Evolutionary conservation across 257 asterid species (phyloP).

Genomic region (Mitragyna speciosa): DNA sequence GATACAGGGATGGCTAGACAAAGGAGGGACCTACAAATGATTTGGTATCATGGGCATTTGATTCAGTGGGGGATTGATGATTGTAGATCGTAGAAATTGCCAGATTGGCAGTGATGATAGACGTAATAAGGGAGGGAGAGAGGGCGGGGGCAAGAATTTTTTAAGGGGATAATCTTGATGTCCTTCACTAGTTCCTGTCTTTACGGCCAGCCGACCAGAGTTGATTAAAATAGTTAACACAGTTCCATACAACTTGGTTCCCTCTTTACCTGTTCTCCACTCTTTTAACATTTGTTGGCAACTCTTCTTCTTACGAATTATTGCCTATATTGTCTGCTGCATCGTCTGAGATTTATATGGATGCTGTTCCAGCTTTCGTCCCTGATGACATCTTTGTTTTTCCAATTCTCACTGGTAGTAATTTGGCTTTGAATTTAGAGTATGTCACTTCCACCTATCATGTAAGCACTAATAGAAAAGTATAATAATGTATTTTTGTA

Average conservation of each 20-base stretch:
- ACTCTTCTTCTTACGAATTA: background rate
- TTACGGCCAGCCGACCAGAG: conserved; percentile 43
- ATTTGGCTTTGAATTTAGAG: background rate
- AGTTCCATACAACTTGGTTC: background rate
- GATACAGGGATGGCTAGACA: conserved; percentile 1
- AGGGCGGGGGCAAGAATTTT: background rate
- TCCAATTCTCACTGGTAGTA: background rate
- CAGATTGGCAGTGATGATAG: conserved; percentile 32
- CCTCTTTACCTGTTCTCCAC: background rate
- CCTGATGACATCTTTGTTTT: background rate
- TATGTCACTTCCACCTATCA: no score
- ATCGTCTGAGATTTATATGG: background rate
- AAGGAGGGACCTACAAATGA: conserved; percentile 40
- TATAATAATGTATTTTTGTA: no score
- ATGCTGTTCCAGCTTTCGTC: background rate
- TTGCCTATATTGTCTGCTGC: conserved; percentile 14
- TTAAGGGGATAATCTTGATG: background rate
- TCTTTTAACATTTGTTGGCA: background rate
- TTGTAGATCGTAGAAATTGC: conserved; percentile 40
- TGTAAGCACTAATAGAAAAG: no score
- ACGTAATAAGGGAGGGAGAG: background rate
- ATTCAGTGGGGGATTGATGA: conserved; percentile 42
- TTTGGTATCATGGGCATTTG: conserved; percentile 40
- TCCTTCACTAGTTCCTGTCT: conserved; percentile 29
- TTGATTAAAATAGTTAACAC: conserved; percentile 20